phyloP scores from a whole-genome alignment of 441 rosid species.

The Mallotus repandus region DNA sequence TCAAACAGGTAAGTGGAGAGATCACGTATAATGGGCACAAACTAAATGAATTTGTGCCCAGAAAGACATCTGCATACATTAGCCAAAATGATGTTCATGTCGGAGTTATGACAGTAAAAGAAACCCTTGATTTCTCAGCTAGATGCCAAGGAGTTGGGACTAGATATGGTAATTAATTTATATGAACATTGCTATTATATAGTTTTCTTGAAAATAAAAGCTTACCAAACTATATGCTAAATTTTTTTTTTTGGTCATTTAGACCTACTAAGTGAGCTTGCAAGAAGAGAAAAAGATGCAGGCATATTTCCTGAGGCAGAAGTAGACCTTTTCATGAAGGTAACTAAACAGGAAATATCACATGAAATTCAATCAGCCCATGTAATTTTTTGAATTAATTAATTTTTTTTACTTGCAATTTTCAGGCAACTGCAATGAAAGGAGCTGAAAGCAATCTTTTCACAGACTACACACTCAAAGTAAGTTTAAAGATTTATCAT shows the following conservation, averaged over 20 bases:
- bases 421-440: constrained; percentile 60
- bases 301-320: constrained; percentile 34
- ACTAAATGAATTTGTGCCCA: constrained; percentile 30
- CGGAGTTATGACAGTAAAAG: constrained; percentile 33
- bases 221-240: background rate
- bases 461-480: constrained; percentile 66
- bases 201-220: background rate
- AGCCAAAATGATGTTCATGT: constrained; percentile 36
- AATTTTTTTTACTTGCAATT: background rate
- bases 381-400: no score
- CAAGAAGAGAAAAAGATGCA: constrained; percentile 34
- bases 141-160: constrained; percentile 34
- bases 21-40: constrained; percentile 31
- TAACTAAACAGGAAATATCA: background rate
- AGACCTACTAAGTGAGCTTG: constrained; percentile 29
- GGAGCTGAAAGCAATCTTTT: constrained; percentile 59
- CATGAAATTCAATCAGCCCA: no score
- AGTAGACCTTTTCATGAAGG: constrained; percentile 40
- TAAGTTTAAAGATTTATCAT: constrained; percentile 12
- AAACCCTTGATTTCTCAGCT: constrained; percentile 33
- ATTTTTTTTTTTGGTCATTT: background rate
- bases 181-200: background rate
- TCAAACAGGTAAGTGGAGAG: constrained; percentile 46
- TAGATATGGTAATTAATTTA: constrained; percentile 25
- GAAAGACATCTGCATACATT: constrained; percentile 34